Conservation (phyloP, 345 rosid genomes). For the Draba incana region DNA sequence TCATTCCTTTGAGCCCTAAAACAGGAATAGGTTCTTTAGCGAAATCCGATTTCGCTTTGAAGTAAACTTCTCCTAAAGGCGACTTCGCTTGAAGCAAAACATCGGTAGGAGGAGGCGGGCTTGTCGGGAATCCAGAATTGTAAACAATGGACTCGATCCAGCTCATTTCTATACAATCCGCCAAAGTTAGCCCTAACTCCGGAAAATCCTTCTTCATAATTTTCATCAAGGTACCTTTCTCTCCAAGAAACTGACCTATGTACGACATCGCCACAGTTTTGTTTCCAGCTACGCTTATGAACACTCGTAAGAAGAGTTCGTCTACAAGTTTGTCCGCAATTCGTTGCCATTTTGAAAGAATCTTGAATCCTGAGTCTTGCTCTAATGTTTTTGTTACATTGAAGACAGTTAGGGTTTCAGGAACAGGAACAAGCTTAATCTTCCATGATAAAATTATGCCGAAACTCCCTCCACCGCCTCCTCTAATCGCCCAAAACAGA, state of each 20-base stretch:
- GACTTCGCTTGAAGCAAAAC: conserved; percentile 56
- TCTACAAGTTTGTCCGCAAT: conserved; percentile 52
- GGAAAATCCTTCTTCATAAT: conserved; percentile 54
- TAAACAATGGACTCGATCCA: conserved; percentile 60
- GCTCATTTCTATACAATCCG: conserved; percentile 55
- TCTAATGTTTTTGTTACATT: conserved; percentile 49
- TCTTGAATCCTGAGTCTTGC: conserved; percentile 44
- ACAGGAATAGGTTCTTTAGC: conserved; percentile 43
- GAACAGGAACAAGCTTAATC: conserved; percentile 63
- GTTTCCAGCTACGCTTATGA: conserved; percentile 30
- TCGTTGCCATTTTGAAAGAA: conserved; percentile 57
- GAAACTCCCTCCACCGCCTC: conserved; percentile 72
- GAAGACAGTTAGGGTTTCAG: conserved; percentile 55
- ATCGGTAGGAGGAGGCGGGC: conserved; percentile 35
- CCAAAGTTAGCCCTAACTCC: conserved; percentile 51
- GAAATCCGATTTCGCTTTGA: conserved; percentile 62
- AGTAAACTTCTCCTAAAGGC: conserved; percentile 43
- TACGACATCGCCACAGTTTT: conserved; percentile 44
- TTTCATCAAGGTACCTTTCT: conserved; percentile 40
- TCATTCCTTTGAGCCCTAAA: conserved; percentile 47
- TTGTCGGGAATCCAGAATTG: conserved; percentile 46
- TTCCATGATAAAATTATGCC: conserved; percentile 66
- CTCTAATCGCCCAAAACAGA: conserved; percentile 68
- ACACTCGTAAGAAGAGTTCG: conserved; percentile 54
- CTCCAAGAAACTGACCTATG: conserved; percentile 54